phyloP scores from a whole-genome alignment of 129 eudicot genomes.

The Chrysanthemum seticuspe region DNA sequence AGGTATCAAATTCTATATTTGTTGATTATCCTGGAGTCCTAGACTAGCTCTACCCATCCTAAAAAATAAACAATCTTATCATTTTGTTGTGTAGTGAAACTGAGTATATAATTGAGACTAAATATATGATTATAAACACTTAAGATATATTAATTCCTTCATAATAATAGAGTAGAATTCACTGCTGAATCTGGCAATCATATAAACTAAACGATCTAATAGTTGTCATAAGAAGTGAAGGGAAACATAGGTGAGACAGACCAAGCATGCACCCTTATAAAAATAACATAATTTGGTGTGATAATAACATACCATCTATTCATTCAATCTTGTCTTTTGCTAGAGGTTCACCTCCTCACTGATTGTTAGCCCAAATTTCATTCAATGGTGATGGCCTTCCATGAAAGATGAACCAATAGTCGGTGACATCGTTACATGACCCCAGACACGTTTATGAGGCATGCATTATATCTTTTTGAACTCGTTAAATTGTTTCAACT shows the following conservation, averaged over 20 bases:
- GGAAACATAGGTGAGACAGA: slow-evolving; percentile 28
- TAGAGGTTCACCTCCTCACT: slow-evolving; percentile 18
- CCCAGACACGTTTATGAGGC: too few relatives aligned
- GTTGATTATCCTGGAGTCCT: too few relatives aligned
- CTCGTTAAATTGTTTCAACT: too few relatives aligned
- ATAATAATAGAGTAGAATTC: slow-evolving; percentile 4
- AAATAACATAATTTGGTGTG: background rate
- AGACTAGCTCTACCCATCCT: too few relatives aligned
- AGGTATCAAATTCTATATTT: too few relatives aligned
- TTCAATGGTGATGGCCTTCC: slow-evolving; percentile 18
- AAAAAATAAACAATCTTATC: too few relatives aligned
- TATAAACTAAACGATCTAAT: slow-evolving; percentile 11
- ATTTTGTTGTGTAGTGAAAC: slow-evolving; percentile 1
- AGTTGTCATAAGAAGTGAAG: slow-evolving; percentile 13
- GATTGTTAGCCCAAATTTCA: slow-evolving; percentile 11
- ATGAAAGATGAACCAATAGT: slow-evolving; percentile 7
- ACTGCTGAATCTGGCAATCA: slow-evolving; percentile 10
- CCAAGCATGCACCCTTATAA: slow-evolving; percentile 32
- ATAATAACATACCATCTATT: background rate
- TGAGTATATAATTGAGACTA: background rate
- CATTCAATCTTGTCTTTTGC: slow-evolving; percentile 14
- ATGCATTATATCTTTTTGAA: too few relatives aligned
- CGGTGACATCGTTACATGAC: slow-evolving; percentile 1
- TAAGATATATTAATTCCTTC: too few relatives aligned
- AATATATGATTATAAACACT: background rate